Evolutionary conservation across 768 basidiomycete genomes (phyloP).

Genomic region (Leccinum incarnatum): DNA sequence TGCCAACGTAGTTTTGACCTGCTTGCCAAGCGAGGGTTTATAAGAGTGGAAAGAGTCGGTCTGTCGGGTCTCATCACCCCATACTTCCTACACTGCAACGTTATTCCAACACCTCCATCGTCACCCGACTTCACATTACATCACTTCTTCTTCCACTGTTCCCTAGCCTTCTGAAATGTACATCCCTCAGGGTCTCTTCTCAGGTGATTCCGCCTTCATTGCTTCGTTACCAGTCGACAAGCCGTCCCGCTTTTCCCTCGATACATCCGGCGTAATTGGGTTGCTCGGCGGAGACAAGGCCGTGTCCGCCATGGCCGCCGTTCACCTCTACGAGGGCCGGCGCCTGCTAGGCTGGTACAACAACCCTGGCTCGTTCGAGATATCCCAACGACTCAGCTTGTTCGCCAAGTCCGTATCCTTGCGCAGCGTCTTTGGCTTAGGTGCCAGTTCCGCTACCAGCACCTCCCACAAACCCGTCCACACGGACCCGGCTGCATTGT

Average conservation of each 20-base stretch:
- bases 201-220: neutral
- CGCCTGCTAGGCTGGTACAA: constrained; percentile 38
- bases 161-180: neutral
- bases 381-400: constrained; percentile 21
- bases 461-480: constrained; percentile 9
- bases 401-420: constrained; percentile 17
- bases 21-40: neutral
- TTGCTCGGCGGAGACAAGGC: constrained; percentile 34
- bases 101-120: neutral
- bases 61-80: neutral
- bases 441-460: neutral
- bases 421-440: neutral
- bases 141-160: neutral
- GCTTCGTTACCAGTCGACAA: neutral
- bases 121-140: neutral
- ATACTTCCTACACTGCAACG: too few relatives aligned
- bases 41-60: neutral
- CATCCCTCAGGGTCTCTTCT: neutral
- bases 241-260: constrained; percentile 14
- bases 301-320: constrained; percentile 27
- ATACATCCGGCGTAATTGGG: constrained; percentile 24
- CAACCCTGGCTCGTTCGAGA: constrained; percentile 30
- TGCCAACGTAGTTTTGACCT: too few relatives aligned
- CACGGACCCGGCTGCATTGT: neutral
- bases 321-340: constrained; percentile 25